Conservation (phyloP, 2,329 filamentous ascomycete species). For the Cadophora sp. region DNA sequence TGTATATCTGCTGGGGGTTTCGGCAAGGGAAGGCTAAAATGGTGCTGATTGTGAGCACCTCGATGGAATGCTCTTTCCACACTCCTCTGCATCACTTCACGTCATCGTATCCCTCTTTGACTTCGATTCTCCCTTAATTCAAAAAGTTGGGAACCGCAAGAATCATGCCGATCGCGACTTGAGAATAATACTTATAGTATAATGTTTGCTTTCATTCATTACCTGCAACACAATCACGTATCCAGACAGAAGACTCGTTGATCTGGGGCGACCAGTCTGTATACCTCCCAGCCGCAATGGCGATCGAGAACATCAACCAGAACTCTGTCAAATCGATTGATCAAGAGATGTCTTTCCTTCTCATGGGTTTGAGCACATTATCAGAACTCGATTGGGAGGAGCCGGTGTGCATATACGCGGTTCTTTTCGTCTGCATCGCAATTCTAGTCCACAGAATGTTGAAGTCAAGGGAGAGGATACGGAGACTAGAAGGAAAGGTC, state of each 20-base stretch:
- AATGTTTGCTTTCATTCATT: background rate
- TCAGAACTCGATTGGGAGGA: background rate
- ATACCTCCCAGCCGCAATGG: background rate
- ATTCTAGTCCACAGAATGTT: background rate
- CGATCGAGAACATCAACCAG: background rate
- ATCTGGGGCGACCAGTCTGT: background rate
- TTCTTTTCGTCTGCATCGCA: background rate
- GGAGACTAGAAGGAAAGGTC: background rate
- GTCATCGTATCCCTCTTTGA: background rate
- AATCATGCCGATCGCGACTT: background rate
- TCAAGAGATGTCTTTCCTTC: background rate
- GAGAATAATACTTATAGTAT: background rate
- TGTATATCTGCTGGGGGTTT: background rate
- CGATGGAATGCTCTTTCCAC: no score
- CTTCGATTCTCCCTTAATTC: background rate
- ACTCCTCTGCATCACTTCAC: no score
- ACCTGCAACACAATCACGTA: background rate
- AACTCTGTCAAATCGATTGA: no score
- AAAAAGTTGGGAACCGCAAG: background rate
- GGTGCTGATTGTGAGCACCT: background rate
- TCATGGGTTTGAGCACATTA: background rate
- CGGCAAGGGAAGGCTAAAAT: background rate
- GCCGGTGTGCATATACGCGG: background rate
- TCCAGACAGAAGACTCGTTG: background rate
- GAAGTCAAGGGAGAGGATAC: background rate